Evolutionary conservation across 768 basidiomycete species (phyloP).

Genomic region (Leucocoprinus birnbaumii): DNA sequence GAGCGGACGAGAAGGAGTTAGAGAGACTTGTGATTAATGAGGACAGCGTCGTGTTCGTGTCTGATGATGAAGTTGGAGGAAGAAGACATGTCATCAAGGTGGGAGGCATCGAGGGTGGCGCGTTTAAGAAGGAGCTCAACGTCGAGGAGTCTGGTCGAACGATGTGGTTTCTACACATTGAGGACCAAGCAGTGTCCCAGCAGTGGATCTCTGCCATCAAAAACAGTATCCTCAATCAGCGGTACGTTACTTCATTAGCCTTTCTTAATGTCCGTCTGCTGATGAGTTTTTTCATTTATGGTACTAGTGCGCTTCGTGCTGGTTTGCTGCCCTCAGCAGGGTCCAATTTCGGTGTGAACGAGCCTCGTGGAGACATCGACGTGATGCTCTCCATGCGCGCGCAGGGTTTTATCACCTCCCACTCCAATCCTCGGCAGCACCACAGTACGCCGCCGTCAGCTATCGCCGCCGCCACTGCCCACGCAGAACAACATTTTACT

Average conservation of each 20-base stretch:
- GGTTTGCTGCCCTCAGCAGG: constrained; percentile 51
- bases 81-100: constrained; percentile 61
- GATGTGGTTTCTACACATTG: constrained; percentile 72
- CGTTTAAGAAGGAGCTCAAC: constrained; percentile 39
- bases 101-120: constrained; percentile 58
- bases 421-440: constrained; percentile 17
- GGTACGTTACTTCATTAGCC: constrained; percentile 37
- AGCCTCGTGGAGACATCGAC: constrained; percentile 79
- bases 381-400: constrained; percentile 80
- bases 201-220: constrained; percentile 78
- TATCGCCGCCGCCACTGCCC: constrained; percentile 17
- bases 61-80: constrained; percentile 52
- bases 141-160: constrained; percentile 48
- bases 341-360: constrained; percentile 35
- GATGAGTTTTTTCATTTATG: constrained; percentile 22
- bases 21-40: constrained; percentile 77
- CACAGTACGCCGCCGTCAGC: constrained; percentile 23
- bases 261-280: constrained; percentile 9
- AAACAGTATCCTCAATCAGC: constrained; percentile 64
- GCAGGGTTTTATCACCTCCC: constrained; percentile 50
- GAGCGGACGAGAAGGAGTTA: constrained; percentile 61
- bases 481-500: constrained; percentile 24
- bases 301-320: constrained; percentile 54
- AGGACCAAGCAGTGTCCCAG: constrained; percentile 59
- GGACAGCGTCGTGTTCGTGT: constrained; percentile 72